Evolutionary conservation across 2,329 filamentous ascomycete species (phyloP), one percentile per base, ranked within the genome.

Genomic region (Rhynchosporium agropyri): DNA sequence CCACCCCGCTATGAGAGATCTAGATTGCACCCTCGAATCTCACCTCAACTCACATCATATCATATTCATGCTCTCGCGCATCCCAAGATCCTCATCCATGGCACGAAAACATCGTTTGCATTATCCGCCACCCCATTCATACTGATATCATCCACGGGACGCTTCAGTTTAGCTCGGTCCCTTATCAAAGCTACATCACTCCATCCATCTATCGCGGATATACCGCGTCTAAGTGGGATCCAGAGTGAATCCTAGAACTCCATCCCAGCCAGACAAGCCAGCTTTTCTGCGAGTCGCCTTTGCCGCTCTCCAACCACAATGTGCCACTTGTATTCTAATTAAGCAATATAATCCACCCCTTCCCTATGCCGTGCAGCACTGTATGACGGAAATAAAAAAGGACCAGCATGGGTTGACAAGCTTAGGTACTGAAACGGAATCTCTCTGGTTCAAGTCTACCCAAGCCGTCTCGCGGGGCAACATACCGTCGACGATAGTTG

Each of bases 401-500:
- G 31, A 55, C 58, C 38, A 40, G 42, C 45, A 50, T 60, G 26
- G 28, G 29, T 10, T 8, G 10, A 49, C 55, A n/a, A 40, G 51
- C 51, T 69, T 68, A 75, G 49, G 72, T 69, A 64, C 69, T 71
- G 74, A 97, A 98, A 70, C 91, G 89, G 79, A 98, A 98, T 67
- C 90, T 86, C 28, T 89, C 87, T 29, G 92, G 92, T 78, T 97
- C 92, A 63, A 98, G 79, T 73, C 92, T 84, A 3, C 94, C 94
- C 48, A 98, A 80, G 0, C 94, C 94, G 74, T 98, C 94, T 65
- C 94, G 82, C 6, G 95, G 95, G n/a, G 95, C 94, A 53, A 99
- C 91, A 73, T 99, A 97, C 66, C 96, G 85, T 73, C 96, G 84
- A 57, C 96, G 87, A 76, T 99, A 99, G 36, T 88, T 91, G 75